phyloP scores from a whole-genome alignment of 352 stramenopile genomes.

The Phytophthora parvispora region DNA sequence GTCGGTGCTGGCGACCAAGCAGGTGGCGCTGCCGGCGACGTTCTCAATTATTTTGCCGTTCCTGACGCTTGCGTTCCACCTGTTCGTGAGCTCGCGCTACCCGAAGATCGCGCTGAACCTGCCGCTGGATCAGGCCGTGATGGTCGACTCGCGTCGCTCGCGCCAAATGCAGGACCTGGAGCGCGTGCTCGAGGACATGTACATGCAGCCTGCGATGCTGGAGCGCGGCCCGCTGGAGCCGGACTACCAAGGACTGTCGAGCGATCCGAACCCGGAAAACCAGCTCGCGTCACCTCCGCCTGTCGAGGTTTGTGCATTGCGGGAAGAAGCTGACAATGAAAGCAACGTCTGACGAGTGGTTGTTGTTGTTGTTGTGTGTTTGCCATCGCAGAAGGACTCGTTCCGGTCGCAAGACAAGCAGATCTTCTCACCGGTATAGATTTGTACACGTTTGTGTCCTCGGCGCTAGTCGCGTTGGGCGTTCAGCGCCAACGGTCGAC shows the following conservation, averaged over 20 bases:
- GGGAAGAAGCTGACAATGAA: neutral
- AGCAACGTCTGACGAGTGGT: constrained; percentile 1
- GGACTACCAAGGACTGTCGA: constrained; percentile 80
- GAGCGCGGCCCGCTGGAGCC: constrained; percentile 75
- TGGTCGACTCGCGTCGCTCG: constrained; percentile 68
- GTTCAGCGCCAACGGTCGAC: neutral
- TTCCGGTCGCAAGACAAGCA: constrained; percentile 50
- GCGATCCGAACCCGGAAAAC: constrained; percentile 69
- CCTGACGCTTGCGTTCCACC: constrained; percentile 71
- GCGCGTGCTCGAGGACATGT: constrained; percentile 68
- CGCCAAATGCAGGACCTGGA: constrained; percentile 68
- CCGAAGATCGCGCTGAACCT: constrained; percentile 75
- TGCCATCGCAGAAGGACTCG: constrained; percentile 42
- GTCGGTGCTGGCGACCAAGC: constrained; percentile 78
- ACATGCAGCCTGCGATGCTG: constrained; percentile 73
- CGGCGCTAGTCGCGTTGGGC: constrained; percentile 8
- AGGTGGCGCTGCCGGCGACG: constrained; percentile 66
- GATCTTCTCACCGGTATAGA: constrained; percentile 45
- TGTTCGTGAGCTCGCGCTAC: constrained; percentile 79
- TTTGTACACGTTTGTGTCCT: neutral
- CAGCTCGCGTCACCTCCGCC: constrained; percentile 73
- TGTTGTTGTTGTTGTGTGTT: constrained; percentile 23
- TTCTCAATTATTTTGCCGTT: constrained; percentile 77
- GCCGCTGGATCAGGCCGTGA: constrained; percentile 80
- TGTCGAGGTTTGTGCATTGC: constrained; percentile 51